A percentile compares a stretch with the other conserved stretches of the same genome.
Conservation (phyloP, 768 basidiomycete species). For the Omphalotus guepiniiformis region DNA sequence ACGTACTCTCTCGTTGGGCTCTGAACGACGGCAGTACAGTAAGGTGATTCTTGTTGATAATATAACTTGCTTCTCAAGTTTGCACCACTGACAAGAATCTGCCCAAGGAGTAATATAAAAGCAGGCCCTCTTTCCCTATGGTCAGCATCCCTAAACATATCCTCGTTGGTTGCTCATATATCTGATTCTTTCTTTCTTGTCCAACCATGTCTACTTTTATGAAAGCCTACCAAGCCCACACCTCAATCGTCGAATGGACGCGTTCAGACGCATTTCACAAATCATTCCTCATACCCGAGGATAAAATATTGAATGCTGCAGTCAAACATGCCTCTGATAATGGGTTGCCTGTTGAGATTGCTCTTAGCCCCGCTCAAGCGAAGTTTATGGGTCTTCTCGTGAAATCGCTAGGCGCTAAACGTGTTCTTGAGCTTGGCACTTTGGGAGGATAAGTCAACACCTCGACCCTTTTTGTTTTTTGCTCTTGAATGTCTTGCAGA, state of each 20-base stretch:
- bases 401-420: conserved; percentile 47
- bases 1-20: no score
- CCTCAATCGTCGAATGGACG: conserved; percentile 40
- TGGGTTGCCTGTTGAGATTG: conserved; percentile 45
- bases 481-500: conserved; percentile 16
- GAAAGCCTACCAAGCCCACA: no score
- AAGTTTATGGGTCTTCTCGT: conserved; percentile 54
- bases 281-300: conserved; percentile 43
- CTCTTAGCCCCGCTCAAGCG: conserved; percentile 50
- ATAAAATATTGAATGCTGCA: conserved; percentile 38
- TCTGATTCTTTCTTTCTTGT: no score
- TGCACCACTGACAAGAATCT: no score
- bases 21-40: no score
- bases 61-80: no score
- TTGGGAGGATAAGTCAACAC: conserved; percentile 48
- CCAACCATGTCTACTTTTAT: no score
- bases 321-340: conserved; percentile 35
- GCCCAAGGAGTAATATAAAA: no score
- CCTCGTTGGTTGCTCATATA: no score
- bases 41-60: no score
- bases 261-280: conserved; percentile 54
- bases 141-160: no score
- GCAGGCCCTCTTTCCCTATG: no score
- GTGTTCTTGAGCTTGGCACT: conserved; percentile 62
- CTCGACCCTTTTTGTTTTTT: neutral